Conservation (phyloP, 805 yeast genomes). For the Wickerhamiella spandovensis region DNA sequence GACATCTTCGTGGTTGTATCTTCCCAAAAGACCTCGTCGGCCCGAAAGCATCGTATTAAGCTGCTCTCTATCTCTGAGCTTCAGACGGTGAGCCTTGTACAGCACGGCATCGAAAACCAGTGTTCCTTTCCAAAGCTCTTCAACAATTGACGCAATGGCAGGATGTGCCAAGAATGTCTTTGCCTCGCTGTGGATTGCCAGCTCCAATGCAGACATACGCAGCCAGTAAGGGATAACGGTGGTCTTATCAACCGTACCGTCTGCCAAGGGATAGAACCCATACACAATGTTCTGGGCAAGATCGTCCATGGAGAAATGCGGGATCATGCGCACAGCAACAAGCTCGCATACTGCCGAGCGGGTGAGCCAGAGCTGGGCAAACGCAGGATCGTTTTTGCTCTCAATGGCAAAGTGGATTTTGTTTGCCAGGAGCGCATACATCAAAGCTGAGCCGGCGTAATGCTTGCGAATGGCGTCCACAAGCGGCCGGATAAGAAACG, state of each 20-base stretch:
- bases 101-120: constrained; percentile 29
- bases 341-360: constrained; percentile 40
- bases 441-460: constrained; percentile 22
- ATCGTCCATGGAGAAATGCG: constrained; percentile 30
- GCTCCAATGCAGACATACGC: constrained; percentile 35
- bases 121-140: constrained; percentile 40
- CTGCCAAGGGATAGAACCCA: constrained; percentile 34
- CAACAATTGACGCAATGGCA: constrained; percentile 32
- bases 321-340: constrained; percentile 36
- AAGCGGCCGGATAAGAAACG: constrained; percentile 36
- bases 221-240: constrained; percentile 23
- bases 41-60: constrained; percentile 18
- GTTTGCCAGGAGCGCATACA: constrained; percentile 29
- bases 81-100: constrained; percentile 25
- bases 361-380: constrained; percentile 27
- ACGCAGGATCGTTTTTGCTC: constrained; percentile 21
- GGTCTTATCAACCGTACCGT: constrained; percentile 20
- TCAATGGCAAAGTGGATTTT: constrained; percentile 28
- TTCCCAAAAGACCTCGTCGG: constrained; percentile 25
- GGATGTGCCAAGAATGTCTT: constrained; percentile 42
- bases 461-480: constrained; percentile 24
- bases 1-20: constrained; percentile 25
- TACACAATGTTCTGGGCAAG: constrained; percentile 34
- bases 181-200: constrained; percentile 40
- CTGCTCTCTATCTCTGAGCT: constrained; percentile 16